Evolutionary conservation across 495 filamentous ascomycete species (phyloP).

Genomic region (Penicillium salamii): DNA sequence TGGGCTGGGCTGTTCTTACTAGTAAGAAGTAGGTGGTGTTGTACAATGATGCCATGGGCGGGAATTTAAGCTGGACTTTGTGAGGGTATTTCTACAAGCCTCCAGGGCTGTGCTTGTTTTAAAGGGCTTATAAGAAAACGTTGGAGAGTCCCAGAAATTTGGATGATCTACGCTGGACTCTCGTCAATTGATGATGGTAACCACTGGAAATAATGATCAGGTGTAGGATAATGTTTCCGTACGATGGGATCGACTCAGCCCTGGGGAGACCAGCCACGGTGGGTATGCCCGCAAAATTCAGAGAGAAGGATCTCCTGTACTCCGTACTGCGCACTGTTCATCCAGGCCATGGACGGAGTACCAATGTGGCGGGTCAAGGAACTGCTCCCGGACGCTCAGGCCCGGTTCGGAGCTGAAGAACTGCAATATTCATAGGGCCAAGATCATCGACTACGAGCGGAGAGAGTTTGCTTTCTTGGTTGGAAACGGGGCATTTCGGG

Average conservation of each 20-base stretch:
- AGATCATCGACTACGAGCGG: not conserved
- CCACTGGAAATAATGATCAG: too few species aligned
- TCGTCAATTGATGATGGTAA: not conserved
- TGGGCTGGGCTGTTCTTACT: not conserved
- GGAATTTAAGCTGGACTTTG: not conserved
- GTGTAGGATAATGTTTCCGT: not conserved
- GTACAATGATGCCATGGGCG: too few species aligned
- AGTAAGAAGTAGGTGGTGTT: not conserved
- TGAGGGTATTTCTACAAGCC: too few species aligned
- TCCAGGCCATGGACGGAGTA: too few species aligned
- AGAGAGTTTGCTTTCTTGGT: not conserved
- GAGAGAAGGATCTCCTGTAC: not conserved
- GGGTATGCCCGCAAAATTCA: not conserved
- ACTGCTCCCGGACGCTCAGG: conserved; percentile 7
- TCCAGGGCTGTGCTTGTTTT: not conserved
- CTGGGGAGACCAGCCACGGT: conserved; percentile 2
- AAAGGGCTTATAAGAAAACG: too few species aligned
- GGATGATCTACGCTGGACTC: not conserved
- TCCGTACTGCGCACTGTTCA: not conserved
- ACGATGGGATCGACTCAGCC: conserved; percentile 2
- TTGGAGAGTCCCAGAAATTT: not conserved
- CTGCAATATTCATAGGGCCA: not conserved
- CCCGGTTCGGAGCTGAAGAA: conserved; percentile 3
- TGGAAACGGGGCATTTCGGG: not conserved
- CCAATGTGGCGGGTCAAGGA: conserved; percentile 14